Evolutionary conservation across 192 early-diverging fungal genomes (phyloP), one percentile per base, ranked within the genome.

Genomic region (Kappamyces sp.): DNA sequence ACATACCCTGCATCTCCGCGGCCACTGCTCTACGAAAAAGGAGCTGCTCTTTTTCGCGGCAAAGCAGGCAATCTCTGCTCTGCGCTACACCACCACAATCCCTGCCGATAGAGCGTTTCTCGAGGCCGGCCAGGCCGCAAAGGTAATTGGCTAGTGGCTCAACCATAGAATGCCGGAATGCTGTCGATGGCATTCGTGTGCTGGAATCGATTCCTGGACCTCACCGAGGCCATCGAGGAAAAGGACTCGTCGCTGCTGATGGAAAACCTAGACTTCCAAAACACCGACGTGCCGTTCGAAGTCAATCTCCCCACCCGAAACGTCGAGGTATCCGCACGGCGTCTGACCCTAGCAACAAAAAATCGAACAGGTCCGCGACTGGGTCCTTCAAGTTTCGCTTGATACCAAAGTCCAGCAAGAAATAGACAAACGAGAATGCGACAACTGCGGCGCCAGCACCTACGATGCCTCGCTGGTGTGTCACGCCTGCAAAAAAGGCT

Each of bases 161-260:
- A 47, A 38, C 47, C 39, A 29, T 42, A 83, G 81, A 63, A 63
- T 11, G 70, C 77, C 9, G 78, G 78, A 9, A 76, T 83, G 66
- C 71, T 62, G 12, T 76, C 69, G 40, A 80, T 84, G 75, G 82
- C 82, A 29, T 84, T 84, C 55, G 78, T 84, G 0, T 80, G 77
- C 57, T 83, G 77, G 77, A 84, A 84, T 61, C 67, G 82, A 46
- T 84, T 62, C 54, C 61, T 84, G 0, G 82, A 84, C 50, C 59
- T 84, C 8, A 69, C 65, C 43, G 82, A 84, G 15, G 82, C 78
- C 1, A 84, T 84, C 15, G 82, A 84, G 48, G 82, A 84, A 55
- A 75, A 77, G 3, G 75, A 78, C 46, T 59, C 67, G 0, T 73
- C 70, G 11, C 11, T 74, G 45, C 50, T 79, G 1, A 33, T 74